Evolutionary conservation across 441 rosid species (phyloP), one percentile per base, ranked within the genome.

Genomic region (Croton setiger): DNA sequence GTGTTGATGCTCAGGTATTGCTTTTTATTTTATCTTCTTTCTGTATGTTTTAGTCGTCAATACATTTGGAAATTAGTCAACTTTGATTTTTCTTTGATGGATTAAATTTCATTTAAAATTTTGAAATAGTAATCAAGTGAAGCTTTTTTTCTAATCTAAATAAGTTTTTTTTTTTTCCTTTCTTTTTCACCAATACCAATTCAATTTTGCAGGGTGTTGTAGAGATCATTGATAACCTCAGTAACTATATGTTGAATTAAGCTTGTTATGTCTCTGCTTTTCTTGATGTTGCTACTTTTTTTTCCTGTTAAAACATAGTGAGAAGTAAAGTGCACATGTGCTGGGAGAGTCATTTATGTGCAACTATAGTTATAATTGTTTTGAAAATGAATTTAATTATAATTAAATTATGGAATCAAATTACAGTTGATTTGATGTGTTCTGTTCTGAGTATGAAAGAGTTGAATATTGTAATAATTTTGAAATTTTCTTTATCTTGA

Each of bases 1-100:
- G 96, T 73, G 86, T 85, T 72, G 96, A 92, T 80, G 95, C 86
- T 68, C 95, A 90, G 94, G 96, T 90, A 55, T 59, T 67, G 9
- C 33, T 44, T 64, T 54, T 63, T 59, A 27, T 27, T 27, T 27
- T 31, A 33, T 57, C 7, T 33, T 55, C 33, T 51, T 39, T 49
- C 43, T 39, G 7, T 5, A 39, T 6, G 0, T 39, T 39, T 39
- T 0, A 5, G 10, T 39, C 7, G 15, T 18, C 31, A 53, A 4
- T 51, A 51, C 55, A 7, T 51, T 18, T 20, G 18, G 8, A 12
- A 53, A 21, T 53, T 53, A 53, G 33, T 52, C 33, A 21, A 20
- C 6, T 53, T 53, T 21, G 33, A 53, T 20, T 18, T 18, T 21
- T 1, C 21, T 53, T 20, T 23, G 14, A 20, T 53, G 11, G 21